Evolutionary conservation across 768 basidiomycete species (phyloP).

Genomic region (Amanita phalloides): DNA sequence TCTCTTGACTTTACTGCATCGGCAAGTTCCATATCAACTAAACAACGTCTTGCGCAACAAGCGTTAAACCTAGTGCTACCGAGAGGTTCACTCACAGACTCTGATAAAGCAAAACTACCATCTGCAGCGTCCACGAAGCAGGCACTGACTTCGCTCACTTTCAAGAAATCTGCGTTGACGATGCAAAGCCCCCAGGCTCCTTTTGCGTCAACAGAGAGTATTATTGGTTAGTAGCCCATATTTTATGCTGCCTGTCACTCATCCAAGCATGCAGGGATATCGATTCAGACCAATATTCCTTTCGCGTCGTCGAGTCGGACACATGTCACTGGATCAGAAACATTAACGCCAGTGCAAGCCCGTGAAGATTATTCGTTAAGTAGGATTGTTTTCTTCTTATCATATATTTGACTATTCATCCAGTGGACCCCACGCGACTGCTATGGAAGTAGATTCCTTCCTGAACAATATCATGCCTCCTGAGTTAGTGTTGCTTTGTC

Average conservation of each 20-base stretch:
- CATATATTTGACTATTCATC: neutral
- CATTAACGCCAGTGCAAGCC: neutral
- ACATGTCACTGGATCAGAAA: neutral
- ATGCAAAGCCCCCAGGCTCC: neutral
- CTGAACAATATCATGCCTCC: slow-evolving; percentile 6
- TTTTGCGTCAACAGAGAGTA: neutral
- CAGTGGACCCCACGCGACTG: neutral
- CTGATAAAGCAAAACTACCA: slow-evolving; percentile 1
- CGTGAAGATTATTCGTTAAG: neutral
- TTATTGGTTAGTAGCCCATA: neutral
- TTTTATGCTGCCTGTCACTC: neutral
- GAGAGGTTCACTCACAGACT: slow-evolving; percentile 16
- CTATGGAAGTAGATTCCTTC: neutral
- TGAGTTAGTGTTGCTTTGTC: slow-evolving; percentile 6
- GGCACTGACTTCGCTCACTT: slow-evolving; percentile 19
- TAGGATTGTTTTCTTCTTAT: neutral
- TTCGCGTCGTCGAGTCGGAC: neutral
- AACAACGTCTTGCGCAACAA: slow-evolving; percentile 34
- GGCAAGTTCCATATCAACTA: slow-evolving; percentile 35
- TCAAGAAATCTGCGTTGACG: slow-evolving; percentile 27
- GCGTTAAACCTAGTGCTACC: slow-evolving; percentile 26
- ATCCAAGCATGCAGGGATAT: neutral
- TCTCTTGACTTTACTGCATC: slow-evolving; percentile 8
- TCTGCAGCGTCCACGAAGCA: slow-evolving; percentile 6
- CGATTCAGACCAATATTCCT: neutral